phyloP scores from a whole-genome alignment of 2,329 filamentous ascomycete genomes.

The Kalmusia sp. region DNA sequence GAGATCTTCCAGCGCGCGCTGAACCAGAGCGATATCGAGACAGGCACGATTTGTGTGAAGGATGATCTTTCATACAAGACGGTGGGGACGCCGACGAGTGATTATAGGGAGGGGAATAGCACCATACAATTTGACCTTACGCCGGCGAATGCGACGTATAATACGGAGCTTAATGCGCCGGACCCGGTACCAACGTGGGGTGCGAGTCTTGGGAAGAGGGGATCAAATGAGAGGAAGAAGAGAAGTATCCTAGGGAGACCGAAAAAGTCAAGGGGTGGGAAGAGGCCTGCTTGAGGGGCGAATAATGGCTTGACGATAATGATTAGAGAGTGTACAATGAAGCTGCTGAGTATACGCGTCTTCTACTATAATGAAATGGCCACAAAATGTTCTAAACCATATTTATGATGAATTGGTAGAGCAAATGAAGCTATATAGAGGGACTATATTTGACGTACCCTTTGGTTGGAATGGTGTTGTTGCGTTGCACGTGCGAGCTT shows the following conservation, averaged over 20 bases:
- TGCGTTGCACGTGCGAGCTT: too few species aligned
- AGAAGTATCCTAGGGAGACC: constrained; percentile 12
- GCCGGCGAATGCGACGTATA: constrained; percentile 56
- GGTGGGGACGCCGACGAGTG: constrained; percentile 43
- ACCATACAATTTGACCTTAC: constrained; percentile 56
- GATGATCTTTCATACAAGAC: constrained; percentile 37
- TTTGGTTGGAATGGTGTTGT: too few species aligned
- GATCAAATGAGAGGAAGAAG: constrained; percentile 1
- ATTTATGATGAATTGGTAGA: too few species aligned
- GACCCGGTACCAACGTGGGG: constrained; percentile 44
- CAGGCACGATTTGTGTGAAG: constrained; percentile 46
- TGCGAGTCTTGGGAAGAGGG: constrained; percentile 19
- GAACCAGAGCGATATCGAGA: constrained; percentile 58
- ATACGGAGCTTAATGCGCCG: constrained; percentile 52
- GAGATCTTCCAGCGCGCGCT: constrained; percentile 60
- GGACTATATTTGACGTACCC: too few species aligned
- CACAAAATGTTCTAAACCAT: too few species aligned
- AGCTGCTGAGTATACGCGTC: too few species aligned
- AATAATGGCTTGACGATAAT: too few species aligned
- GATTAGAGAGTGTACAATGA: too few species aligned
- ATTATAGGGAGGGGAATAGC: constrained; percentile 52
- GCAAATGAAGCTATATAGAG: too few species aligned
- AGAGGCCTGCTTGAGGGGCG: constrained; percentile 12
- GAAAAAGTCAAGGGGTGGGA: constrained; percentile 18
- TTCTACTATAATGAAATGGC: too few species aligned